A percentile compares a stretch with the other conserved stretches of the same genome.
phyloP scores from a whole-genome alignment of 2,329 filamentous ascomycete genomes.

The Aspergillus awamori region DNA sequence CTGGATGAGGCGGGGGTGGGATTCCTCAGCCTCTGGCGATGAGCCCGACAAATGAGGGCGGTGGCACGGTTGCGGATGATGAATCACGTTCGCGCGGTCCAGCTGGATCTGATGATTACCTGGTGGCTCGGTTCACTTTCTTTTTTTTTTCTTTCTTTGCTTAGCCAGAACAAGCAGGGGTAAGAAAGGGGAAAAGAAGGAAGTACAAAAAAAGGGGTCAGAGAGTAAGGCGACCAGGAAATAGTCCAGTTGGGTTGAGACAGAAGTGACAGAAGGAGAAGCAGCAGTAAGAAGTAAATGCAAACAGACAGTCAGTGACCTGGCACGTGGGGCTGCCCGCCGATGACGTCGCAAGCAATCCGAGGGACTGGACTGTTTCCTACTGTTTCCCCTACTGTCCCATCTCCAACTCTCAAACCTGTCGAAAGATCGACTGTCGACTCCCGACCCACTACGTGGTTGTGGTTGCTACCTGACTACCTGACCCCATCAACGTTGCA shows the following conservation, averaged over 20 bases:
- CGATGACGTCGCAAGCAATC: constrained; percentile 30
- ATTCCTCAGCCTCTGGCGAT: constrained; percentile 11
- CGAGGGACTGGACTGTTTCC: neutral
- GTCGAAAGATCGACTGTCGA: neutral
- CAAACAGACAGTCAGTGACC: constrained; percentile 14
- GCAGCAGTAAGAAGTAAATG: constrained; percentile 18
- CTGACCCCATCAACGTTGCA: neutral
- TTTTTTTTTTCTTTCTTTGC: neutral
- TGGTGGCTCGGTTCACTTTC: neutral
- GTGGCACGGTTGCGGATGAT: constrained; percentile 6
- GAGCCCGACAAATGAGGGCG: constrained; percentile 9
- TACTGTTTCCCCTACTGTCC: neutral
- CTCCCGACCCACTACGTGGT: neutral
- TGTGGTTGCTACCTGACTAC: neutral
- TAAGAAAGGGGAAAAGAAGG: neutral
- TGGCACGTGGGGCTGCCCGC: constrained; percentile 23
- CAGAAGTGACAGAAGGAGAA: neutral
- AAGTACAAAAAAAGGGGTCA: neutral
- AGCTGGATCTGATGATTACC: too few relatives aligned
- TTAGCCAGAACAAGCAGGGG: neutral
- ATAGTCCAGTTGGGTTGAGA: neutral
- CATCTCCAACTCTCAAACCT: too few relatives aligned
- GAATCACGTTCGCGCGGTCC: neutral
- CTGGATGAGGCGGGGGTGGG: constrained; percentile 11
- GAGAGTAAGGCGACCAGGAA: neutral